Base-by-base conservation (phyloP, 148 eudicot species). In the Cornus suecica region DNA sequence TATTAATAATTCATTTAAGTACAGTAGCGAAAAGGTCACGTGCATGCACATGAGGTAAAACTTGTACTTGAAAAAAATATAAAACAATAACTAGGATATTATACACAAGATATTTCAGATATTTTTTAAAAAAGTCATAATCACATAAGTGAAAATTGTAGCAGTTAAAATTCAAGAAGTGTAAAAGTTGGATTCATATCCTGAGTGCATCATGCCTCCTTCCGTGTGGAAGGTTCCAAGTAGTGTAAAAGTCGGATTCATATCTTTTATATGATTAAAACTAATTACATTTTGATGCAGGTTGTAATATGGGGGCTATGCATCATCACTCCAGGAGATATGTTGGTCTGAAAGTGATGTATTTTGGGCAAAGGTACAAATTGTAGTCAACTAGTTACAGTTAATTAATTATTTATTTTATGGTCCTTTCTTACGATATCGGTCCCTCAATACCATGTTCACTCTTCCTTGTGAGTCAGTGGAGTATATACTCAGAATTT, bases 311-410 rank as follows among this genome's bases (percentile, higher is more conserved):
- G 65, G 80, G 51, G 77, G 71, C 66, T 26, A 68, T 74, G 80
- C 80, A 65, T 72, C 89, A 82, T 60, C 72, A 56, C 58, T 65
- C 92, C 45, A 91, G 75, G 82, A 91, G 97, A 87, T 83, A 87
- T 78, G 78, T 90, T 73, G 99, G 96, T 72, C 86, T 94, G 56
- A 89, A 87, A 85, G 83, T 94, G 51, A 92, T 94, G 94, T 94
- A 94, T 83, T 94, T 94, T 81, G 99, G 99, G 74, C 90, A 86
- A 81, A 89, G 99, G 99, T 94, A 90, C 52, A 64, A 24, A 32
- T 26, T 63, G 42, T 56, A 27, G 27, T 48, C 51, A 31, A n/a
- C n/a, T 6, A 41, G 25, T 24, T 66, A 27, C 68, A 51, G 32
- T 27, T 65, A 14, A 63, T 58, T 54, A 69, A 54, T 30, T 51